Evolutionary conservation across 2,329 filamentous ascomycete species (phyloP).

Genomic region (Podosphaera aphanis): DNA sequence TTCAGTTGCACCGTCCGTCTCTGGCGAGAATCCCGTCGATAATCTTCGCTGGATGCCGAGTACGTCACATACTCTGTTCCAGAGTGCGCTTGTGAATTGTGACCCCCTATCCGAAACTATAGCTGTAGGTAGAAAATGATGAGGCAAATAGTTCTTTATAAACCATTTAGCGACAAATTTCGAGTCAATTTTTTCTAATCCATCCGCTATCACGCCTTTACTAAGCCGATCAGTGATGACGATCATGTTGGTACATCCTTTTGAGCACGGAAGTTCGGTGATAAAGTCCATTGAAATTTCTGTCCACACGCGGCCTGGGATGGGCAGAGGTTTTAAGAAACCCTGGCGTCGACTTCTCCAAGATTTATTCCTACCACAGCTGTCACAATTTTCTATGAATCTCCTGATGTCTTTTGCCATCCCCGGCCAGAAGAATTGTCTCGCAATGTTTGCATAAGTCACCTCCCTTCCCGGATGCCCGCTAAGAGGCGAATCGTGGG

Average conservation of each 20-base stretch:
- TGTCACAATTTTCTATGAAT: not conserved
- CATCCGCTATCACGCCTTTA: not conserved
- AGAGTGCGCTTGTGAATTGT: not conserved
- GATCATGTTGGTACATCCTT: not conserved
- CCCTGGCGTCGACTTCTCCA: not conserved
- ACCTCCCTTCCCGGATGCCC: not conserved
- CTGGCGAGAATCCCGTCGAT: not conserved
- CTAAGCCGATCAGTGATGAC: not conserved
- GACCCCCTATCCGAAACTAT: not conserved
- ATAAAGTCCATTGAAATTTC: slow-evolving; percentile 2
- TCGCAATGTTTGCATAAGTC: not conserved
- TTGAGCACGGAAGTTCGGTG: not conserved
- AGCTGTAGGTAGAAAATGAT: not conserved
- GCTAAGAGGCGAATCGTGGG: not conserved
- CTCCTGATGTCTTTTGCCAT: not conserved
- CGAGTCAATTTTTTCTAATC: not conserved
- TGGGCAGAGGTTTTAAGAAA: slow-evolving; percentile 1
- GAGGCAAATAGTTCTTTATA: not conserved
- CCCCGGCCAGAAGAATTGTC: not conserved
- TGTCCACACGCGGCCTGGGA: slow-evolving; percentile 1
- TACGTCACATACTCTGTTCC: not conserved
- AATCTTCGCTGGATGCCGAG: not conserved
- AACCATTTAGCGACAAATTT: not conserved
- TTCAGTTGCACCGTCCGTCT: not conserved
- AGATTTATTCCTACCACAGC: not conserved